A percentile compares a stretch with the other conserved stretches of the same genome.
Evolutionary conservation across 495 filamentous ascomycete species (phyloP).

Genomic region (Neurospora sp.): DNA sequence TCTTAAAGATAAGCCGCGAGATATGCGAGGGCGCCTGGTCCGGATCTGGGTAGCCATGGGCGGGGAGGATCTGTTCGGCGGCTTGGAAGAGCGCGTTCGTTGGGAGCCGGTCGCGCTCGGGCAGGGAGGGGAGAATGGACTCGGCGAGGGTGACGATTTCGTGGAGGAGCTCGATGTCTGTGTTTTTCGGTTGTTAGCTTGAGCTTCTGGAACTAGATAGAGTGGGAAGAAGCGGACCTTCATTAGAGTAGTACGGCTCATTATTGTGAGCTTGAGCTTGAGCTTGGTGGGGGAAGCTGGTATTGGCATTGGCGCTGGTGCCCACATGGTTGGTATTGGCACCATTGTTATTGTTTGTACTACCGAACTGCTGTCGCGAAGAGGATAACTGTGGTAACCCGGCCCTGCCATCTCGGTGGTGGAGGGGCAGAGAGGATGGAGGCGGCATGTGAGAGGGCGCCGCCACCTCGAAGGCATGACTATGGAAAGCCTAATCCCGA

Average conservation of each 20-base stretch:
- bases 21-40: slow-evolving; percentile 61
- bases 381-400: slow-evolving; percentile 25
- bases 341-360: background rate
- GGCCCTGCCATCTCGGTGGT: slow-evolving; percentile 29
- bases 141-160: slow-evolving; percentile 66
- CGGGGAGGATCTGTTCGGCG: slow-evolving; percentile 60
- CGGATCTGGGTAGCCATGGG: slow-evolving; percentile 50
- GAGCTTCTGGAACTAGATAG: no score
- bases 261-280: background rate
- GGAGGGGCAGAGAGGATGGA: slow-evolving; percentile 20
- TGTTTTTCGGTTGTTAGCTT: slow-evolving; percentile 6
- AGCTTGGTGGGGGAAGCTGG: background rate
- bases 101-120: slow-evolving; percentile 52
- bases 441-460: slow-evolving; percentile 21
- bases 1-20: slow-evolving; percentile 68
- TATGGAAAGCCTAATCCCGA: slow-evolving; percentile 13
- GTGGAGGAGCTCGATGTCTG: slow-evolving; percentile 72
- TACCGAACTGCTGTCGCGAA: background rate
- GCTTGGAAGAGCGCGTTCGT: slow-evolving; percentile 73
- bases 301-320: slow-evolving; percentile 23
- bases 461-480: slow-evolving; percentile 25
- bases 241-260: slow-evolving; percentile 44
- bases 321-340: slow-evolving; percentile 8
- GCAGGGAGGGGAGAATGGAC: slow-evolving; percentile 39
- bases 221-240: slow-evolving; percentile 39